These are phyloP conservation scores for Solanum chilense DNA, from an alignment of 257 asterid species.

Conservation along the genomic window DNA sequence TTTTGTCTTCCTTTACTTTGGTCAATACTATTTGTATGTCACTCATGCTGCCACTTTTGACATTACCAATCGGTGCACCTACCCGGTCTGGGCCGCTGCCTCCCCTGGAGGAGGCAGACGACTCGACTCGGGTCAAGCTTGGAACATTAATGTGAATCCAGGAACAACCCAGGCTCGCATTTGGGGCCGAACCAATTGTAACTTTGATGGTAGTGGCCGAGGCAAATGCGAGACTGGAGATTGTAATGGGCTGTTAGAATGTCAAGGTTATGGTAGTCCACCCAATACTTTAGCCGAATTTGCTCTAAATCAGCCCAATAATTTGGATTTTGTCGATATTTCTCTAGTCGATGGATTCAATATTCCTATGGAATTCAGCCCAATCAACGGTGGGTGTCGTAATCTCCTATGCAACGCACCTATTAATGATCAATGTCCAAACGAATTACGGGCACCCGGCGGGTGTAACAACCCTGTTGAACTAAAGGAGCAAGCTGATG, in stretches of 20 bases:
- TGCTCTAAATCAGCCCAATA: constrained; percentile 10
- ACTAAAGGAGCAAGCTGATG: no score
- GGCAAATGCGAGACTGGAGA: constrained; percentile 24
- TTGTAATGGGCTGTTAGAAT: constrained; percentile 2
- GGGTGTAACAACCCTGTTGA: constrained; percentile 52
- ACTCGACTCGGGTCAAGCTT: constrained; percentile 1
- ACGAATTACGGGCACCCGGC: constrained; percentile 13
- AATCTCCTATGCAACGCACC: constrained; percentile 24
- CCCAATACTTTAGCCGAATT: constrained; percentile 24
- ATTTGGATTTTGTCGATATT: constrained; percentile 17
- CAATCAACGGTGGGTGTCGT: not conserved
- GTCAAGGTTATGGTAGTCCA: constrained; percentile 12
- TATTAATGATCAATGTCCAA: constrained; percentile 28
- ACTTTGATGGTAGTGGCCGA: constrained; percentile 5
- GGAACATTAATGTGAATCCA: constrained; percentile 10
- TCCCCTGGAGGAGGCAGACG: constrained; percentile 9
- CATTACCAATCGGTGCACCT: constrained; percentile 6
- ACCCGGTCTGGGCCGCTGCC: constrained; percentile 25
- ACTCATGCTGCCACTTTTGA: constrained; percentile 16
- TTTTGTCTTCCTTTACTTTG: not conserved
- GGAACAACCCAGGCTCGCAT: constrained; percentile 8
- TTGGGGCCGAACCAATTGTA: constrained; percentile 23
- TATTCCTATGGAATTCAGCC: constrained; percentile 15
- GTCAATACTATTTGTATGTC: not conserved
- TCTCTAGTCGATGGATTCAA: constrained; percentile 19